Evolutionary conservation across 305 asterid genomes (phyloP), one percentile per base, ranked within the genome.

Genomic region (Solanum hybrid): DNA sequence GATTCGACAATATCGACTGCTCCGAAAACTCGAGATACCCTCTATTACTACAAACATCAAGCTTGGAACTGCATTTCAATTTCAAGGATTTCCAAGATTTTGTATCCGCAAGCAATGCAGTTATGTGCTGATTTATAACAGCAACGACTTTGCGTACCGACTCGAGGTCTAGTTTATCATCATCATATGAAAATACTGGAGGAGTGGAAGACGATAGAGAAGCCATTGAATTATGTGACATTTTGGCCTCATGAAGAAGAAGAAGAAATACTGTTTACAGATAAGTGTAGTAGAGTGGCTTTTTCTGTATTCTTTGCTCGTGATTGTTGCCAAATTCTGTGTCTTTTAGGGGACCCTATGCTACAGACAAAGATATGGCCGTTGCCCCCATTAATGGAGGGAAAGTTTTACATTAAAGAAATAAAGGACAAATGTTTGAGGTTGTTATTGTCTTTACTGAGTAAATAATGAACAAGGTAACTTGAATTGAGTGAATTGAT

Each of bases 1-100:
- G 96, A 70, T 95, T 96, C 0, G 99, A 97, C n/a, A 97, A 92
- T 7, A 94, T 93, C 1, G 98, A 95, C 26, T 97, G 98, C 9
- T 96, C 98, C 0, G 97, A 92, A 61, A 96, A 95, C 72, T 96
- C 97, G 87, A 94, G 94, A 41, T 91, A 93, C 24, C 92, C 95
- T 10, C 93, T 96, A 36, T 94, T 87, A 10, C 90, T 86, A 10
- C 91, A 91, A 57, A 94, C 90, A 79, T 94, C 93, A 91, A 96
- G 93, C 90, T 92, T 93, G 76, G 98, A 95, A 87, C 92, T 92
- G 93, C 96, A 94, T 86, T 90, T 95, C 89, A 38, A 88, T 76
- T 94, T 95, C 37, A 96, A 65, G 27, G 92, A 88, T 39, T 91
- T 92, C 77, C 91, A 93, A 29, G 94, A 75, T 36, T 93, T 92